Evolutionary conservation across 805 yeast species (phyloP).

Genomic region (Yamadazyma insecticola): DNA sequence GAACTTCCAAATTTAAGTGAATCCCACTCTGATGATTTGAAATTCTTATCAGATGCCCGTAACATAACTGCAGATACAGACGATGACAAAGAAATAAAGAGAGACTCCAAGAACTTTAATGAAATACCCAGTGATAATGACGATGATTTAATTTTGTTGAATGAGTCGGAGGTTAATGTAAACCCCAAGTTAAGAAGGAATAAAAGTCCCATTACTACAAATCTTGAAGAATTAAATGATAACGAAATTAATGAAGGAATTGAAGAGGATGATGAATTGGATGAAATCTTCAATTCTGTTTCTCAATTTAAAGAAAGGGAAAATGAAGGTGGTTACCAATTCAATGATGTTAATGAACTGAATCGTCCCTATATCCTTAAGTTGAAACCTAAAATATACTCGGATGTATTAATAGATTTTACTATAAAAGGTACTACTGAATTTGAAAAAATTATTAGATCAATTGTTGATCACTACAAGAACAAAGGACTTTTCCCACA

Average conservation of each 20-base stretch:
- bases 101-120: no score
- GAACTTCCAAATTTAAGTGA: no score
- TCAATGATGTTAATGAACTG: conserved; percentile 19
- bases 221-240: neutral
- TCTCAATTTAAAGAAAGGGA: conserved; percentile 2
- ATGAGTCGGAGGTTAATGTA: neutral
- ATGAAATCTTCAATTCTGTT: conserved; percentile 2
- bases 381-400: conserved; percentile 24
- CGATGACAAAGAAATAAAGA: no score
- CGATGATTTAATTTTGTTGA: no score
- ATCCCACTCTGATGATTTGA: no score
- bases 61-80: no score
- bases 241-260: conserved; percentile 1
- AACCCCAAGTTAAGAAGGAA: neutral
- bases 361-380: conserved; percentile 25
- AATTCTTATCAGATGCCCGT: no score
- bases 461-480: conserved; percentile 14
- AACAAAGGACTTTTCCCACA: conserved; percentile 5
- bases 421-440: conserved; percentile 24
- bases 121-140: no score
- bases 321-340: conserved; percentile 14
- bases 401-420: conserved; percentile 11
- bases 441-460: conserved; percentile 18
- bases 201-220: neutral
- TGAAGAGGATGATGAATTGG: neutral